Evolutionary conservation across 176 grass and related monocot species (phyloP), one percentile per base, ranked within the genome.

Genomic region (Triticum turgidum): DNA sequence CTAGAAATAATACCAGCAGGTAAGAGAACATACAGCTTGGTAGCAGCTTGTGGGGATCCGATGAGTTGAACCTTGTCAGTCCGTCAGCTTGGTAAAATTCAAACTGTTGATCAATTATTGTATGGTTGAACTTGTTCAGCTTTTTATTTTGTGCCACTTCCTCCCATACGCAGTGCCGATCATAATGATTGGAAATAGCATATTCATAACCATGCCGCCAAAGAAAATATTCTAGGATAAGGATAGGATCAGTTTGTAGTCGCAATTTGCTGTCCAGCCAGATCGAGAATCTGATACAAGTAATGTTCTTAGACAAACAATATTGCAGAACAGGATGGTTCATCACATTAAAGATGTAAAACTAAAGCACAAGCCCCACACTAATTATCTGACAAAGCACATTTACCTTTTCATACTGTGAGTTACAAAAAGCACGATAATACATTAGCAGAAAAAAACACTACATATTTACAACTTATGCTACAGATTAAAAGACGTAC

Each of bases 171-270:
- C 97, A 99, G 69, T 96, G 94, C 15, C 97, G 84, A 44, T 96
- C 94, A 87, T 99, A 99, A 71, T 99, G 97, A 84, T 99, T 99
- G 69, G 97, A 99, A 92, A 99, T 99, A 76, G 97, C 97, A 83
- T 94, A 99, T 76, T 99, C 97, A 49, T 94, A 83, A 66, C 89
- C 92, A 80, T 94, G 94, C 47, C 94, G 82, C 97, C 97, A 99
- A 34, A 99, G 87, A 68, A 99, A 99, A 93, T 99, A 99, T 78
- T 99, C 97, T 44, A 96, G 83, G 47, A 99, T 99, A 79, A 94
- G 92, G 41, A 93, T 96, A 72, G 97, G 97, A 88, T 99, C 97
- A 74, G 45, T 96, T 63, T 99, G 97, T 44, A 99, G 87, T 61
- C 97, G 89, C 89, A 99, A 76, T 90, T 99, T 99, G 88, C 97